Base-by-base conservation (phyloP, 2,329 filamentous ascomycete species). In the Cladosporium sp. region DNA sequence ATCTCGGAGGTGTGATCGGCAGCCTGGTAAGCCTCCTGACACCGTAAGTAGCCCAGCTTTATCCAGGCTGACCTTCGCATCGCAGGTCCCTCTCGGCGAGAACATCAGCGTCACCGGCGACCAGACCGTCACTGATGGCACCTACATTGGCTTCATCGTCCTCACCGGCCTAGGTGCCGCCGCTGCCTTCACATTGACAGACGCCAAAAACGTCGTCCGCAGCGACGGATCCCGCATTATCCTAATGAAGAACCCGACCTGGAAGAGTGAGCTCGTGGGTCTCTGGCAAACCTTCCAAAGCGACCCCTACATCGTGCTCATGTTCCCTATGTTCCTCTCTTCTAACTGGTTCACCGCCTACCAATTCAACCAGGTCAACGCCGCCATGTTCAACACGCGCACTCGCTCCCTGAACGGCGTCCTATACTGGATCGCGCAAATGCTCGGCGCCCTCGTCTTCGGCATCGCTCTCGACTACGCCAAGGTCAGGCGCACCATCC, bases 191-290 rank as follows among this genome's bases (percentile, higher is more conserved):
- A 81, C 84, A 43, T 84, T 96, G 5, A 87, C 87, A 72, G 87
- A 94, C 72, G 90, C 91, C 46, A 85, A 85, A 70, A 85, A 87
- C 63, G 86, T 97, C 67, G 81, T 91, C 70, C 91, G 93, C 66
- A 82, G 85, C 43, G 92, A 97, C 75, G 91, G 91, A 65, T 90
- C 90, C 64, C 80, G 87, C 66, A 88, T 96, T 74, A 92, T 96
- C 68, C 79, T 93, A 67, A 96, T 94, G 90, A 93, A 95, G 82
- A 91, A 96, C 78, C 93, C 93, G 4, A 91, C 90, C 62, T 95
- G 91, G 91, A 86, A 86, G 73, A 89, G 90, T 2, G 93, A 97
- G 79, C 78, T 96, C 67, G 68, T 85, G 18, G 93, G 92, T 61
- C 86, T 97, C 2, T 89, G 84, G 77, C 85, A 94, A 76, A 92